Conservation (phyloP, 2,329 filamentous ascomycete genomes). For the Colletotrichum musae region DNA sequence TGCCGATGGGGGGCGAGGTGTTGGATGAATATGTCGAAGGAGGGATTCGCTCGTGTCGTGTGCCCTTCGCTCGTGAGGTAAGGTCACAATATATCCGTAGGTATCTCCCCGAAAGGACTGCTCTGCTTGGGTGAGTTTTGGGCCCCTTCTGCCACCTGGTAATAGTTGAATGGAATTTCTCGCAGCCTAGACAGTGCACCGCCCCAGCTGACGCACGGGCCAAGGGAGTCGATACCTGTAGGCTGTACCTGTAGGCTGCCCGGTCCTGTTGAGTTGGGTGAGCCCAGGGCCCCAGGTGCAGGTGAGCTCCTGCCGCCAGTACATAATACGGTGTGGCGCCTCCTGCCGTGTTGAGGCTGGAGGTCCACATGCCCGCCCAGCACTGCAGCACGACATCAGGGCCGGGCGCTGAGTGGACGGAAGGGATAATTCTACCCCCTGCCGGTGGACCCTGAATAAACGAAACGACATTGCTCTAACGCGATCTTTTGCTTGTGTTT, state of each 20-base stretch:
- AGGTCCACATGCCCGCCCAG: slow-evolving; percentile 5
- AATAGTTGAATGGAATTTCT: slow-evolving; percentile 37
- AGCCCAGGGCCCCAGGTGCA: too few species aligned
- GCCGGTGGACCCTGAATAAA: slow-evolving; percentile 23
- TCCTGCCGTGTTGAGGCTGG: not conserved
- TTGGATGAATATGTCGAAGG: slow-evolving; percentile 17
- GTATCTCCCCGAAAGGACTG: slow-evolving; percentile 26
- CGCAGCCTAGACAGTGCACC: slow-evolving; percentile 39
- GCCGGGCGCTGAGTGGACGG: slow-evolving; percentile 11
- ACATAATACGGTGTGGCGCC: not conserved
- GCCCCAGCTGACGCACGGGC: slow-evolving; percentile 37
- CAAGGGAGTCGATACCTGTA: not conserved
- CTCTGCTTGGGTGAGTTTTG: slow-evolving; percentile 37
- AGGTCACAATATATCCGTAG: not conserved
- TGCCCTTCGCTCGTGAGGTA: slow-evolving; percentile 32
- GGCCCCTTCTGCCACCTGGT: slow-evolving; percentile 21
- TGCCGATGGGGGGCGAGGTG: slow-evolving; percentile 23
- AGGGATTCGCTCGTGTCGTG: slow-evolving; percentile 30
- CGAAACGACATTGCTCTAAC: slow-evolving; percentile 21
- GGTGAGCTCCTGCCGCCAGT: not conserved
- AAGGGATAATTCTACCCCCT: slow-evolving; percentile 19
- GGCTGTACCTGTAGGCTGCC: too few species aligned
- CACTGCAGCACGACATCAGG: slow-evolving; percentile 4
- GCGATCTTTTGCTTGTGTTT: not conserved
- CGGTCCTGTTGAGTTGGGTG: not conserved